phyloP scores from a whole-genome alignment of 106 monocot species.

The Dendrobium chrysotoxum region DNA sequence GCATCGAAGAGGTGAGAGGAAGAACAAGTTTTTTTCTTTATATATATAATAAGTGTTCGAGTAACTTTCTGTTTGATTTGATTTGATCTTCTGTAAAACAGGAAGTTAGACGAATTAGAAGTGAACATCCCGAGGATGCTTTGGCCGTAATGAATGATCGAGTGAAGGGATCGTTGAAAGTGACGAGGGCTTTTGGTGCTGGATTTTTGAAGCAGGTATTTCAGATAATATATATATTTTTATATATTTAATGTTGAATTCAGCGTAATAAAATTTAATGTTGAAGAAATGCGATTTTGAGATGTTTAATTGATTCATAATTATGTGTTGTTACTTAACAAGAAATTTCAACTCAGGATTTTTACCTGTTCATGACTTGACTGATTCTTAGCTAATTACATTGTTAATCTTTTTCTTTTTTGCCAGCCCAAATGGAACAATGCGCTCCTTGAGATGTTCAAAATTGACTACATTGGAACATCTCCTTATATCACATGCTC shows the following conservation, averaged over 20 bases:
- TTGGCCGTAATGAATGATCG: slow-evolving; percentile 31
- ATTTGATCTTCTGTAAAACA: slow-evolving; percentile 4
- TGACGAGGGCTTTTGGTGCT: slow-evolving; percentile 55
- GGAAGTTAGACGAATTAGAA: slow-evolving; percentile 27
- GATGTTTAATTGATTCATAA: too few relatives aligned
- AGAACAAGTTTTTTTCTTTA: not conserved
- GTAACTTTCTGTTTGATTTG: not conserved
- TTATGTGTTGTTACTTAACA: too few relatives aligned
- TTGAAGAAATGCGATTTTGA: not conserved
- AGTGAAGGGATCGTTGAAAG: slow-evolving; percentile 52
- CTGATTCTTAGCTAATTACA: too few relatives aligned
- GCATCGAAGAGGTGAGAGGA: slow-evolving; percentile 32
- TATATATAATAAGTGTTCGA: not conserved
- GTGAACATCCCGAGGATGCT: slow-evolving; percentile 29
- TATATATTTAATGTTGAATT: too few relatives aligned
- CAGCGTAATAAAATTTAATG: too few relatives aligned
- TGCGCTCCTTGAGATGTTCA: slow-evolving; percentile 57
- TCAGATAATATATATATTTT: not conserved
- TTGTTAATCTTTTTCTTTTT: not conserved
- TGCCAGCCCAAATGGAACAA: slow-evolving; percentile 81
- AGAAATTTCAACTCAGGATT: too few relatives aligned
- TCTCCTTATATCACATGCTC: slow-evolving; percentile 59
- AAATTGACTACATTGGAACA: slow-evolving; percentile 54
- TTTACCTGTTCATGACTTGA: too few relatives aligned
- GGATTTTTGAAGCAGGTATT: slow-evolving; percentile 47